Evolutionary conservation across 2,329 filamentous ascomycete genomes (phyloP).

Genomic region (Pyrenophora graminea): DNA sequence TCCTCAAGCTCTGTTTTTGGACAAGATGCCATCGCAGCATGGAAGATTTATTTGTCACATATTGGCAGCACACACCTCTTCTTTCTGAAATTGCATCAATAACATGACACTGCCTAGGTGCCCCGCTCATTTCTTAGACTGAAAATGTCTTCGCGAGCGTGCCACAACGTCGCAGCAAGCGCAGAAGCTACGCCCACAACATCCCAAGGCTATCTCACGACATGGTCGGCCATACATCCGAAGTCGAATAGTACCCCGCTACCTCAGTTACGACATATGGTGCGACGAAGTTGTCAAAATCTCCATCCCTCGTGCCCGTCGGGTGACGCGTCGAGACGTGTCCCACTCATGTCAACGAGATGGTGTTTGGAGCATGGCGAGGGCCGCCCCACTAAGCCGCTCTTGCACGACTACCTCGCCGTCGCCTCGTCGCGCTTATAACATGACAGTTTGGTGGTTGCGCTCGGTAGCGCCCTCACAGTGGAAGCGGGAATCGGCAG

Average conservation of each 20-base stretch:
- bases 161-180: slow-evolving; percentile 6
- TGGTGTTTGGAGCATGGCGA: slow-evolving; percentile 4
- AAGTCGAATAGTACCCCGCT: neutral
- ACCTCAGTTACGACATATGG: slow-evolving; percentile 7
- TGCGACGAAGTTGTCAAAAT: slow-evolving; percentile 36
- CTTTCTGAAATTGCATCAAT: no score
- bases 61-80: no score
- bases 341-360: slow-evolving; percentile 2
- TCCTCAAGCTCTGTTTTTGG: no score
- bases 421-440: neutral
- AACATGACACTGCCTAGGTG: neutral
- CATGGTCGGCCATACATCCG: slow-evolving; percentile 7
- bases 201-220: slow-evolving; percentile 1
- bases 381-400: neutral
- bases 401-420: slow-evolving; percentile 8
- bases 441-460: neutral
- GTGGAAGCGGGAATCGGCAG: slow-evolving; percentile 6
- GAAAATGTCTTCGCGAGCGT: neutral
- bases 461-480: neutral
- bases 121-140: neutral
- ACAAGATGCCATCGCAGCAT: no score
- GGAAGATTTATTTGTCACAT: no score
- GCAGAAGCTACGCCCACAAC: slow-evolving; percentile 1
- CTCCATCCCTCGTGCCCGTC: slow-evolving; percentile 16
- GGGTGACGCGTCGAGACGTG: slow-evolving; percentile 10